phyloP scores from a whole-genome alignment of 352 stramenopile species.

The Thraustochytrium sp. region DNA sequence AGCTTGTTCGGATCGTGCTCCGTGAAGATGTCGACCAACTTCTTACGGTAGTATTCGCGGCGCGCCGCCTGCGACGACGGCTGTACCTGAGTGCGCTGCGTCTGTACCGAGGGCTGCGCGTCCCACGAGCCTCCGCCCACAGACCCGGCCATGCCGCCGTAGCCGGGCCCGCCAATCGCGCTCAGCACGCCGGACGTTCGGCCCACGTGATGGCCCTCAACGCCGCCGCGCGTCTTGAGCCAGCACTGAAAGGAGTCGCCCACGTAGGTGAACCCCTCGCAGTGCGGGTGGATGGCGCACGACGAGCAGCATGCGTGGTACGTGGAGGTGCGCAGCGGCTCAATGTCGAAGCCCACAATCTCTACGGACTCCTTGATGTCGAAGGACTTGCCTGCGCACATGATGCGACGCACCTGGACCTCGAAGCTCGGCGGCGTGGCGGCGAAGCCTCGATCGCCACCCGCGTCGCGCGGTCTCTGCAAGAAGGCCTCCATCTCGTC shows the following conservation, averaged over 20 bases:
- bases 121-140: not conserved
- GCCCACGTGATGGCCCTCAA: not conserved
- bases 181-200: not conserved
- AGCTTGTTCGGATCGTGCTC: slow-evolving; percentile 30
- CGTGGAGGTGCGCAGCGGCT: slow-evolving; percentile 17
- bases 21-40: slow-evolving; percentile 6
- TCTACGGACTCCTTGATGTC: slow-evolving; percentile 20
- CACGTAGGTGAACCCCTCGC: slow-evolving; percentile 2
- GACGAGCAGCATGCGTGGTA: slow-evolving; percentile 40
- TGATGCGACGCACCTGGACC: not conserved
- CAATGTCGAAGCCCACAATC: slow-evolving; percentile 29
- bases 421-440: not conserved
- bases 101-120: not conserved
- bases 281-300: not conserved
- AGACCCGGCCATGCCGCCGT: not conserved
- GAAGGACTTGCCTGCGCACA: slow-evolving; percentile 29
- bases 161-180: not conserved
- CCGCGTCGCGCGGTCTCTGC: no score
- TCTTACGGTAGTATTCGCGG: slow-evolving; percentile 22
- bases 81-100: slow-evolving; percentile 5
- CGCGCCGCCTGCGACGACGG: not conserved
- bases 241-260: slow-evolving; percentile 25
- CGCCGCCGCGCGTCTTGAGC: not conserved
- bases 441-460: not conserved
- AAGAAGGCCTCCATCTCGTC: slow-evolving; percentile 17